A percentile compares a stretch with the other conserved stretches of the same genome.
These are phyloP conservation scores for Apiospora hydei DNA, from an alignment of 2,329 filamentous ascomycete species.

Conservation along the genomic window DNA sequence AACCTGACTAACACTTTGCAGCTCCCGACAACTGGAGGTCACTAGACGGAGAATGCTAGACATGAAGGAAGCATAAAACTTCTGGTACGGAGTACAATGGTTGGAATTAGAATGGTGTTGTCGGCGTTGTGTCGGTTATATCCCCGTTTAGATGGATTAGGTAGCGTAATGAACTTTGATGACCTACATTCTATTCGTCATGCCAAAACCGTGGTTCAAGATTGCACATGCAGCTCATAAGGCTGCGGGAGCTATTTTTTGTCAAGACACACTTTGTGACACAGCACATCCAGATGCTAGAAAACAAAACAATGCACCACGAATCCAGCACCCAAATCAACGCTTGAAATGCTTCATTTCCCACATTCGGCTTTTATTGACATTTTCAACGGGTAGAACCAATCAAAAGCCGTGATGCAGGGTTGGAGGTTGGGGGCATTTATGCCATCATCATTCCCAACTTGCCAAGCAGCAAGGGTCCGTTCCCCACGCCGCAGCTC, in stretches of 20 bases:
- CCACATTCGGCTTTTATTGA: neutral
- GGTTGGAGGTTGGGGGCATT: neutral
- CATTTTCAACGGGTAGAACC: neutral
- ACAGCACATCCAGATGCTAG: neutral
- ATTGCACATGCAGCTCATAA: neutral
- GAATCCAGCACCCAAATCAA: neutral
- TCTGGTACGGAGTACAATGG: neutral
- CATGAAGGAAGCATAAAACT: neutral
- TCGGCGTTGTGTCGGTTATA: neutral
- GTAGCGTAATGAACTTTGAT: neutral
- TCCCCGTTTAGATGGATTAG: neutral
- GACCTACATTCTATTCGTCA: neutral
- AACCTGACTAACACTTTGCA: neutral
- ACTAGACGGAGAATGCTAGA: constrained; percentile 17
- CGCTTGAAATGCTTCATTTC: neutral
- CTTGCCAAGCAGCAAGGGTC: neutral
- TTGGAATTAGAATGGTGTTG: neutral
- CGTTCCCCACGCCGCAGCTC: constrained; percentile 11
- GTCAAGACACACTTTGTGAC: neutral
- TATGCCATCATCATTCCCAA: constrained; percentile 15
- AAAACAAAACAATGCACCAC: neutral
- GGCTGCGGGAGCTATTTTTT: neutral
- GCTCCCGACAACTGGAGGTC: constrained; percentile 30
- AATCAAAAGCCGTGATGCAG: neutral
- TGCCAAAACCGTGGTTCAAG: neutral